Conservation (phyloP, 164 flowering plant genomes). For the Echeveria elegans region DNA sequence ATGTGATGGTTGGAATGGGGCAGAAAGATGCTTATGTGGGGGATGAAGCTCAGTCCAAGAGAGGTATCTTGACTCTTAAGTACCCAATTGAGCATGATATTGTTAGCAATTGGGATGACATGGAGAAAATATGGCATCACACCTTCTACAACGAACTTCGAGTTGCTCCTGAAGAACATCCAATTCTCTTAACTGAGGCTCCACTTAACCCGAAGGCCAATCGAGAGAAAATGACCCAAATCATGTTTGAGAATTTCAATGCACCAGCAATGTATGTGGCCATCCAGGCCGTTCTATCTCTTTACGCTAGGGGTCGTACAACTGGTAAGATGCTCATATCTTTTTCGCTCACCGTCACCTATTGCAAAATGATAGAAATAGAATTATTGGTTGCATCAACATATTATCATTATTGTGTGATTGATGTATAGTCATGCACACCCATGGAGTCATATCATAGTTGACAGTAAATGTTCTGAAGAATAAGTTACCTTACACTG, state of each 20-base stretch:
- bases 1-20: conserved; percentile 3
- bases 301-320: conserved; percentile 5
- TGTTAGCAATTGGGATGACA: conserved; percentile 5
- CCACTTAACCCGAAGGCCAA: background rate
- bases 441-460: too few species aligned
- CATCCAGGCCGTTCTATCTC: conserved; percentile 2
- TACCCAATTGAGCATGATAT: conserved; percentile 1
- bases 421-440: background rate
- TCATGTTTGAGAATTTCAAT: conserved; percentile 1
- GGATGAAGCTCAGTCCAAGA: conserved; percentile 8
- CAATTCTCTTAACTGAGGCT: background rate
- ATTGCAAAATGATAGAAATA: background rate
- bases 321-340: background rate
- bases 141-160: conserved; percentile 4
- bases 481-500: background rate
- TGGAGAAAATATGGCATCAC: conserved; percentile 7
- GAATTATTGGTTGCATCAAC: background rate
- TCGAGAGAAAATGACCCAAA: background rate
- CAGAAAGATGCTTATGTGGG: conserved; percentile 7
- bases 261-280: conserved; percentile 6
- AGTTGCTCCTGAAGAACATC: conserved; percentile 3
- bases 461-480: background rate
- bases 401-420: background rate
- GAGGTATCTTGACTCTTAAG: conserved; percentile 3
- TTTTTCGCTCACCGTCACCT: background rate